Percentiles rank a stretch among this genome's conserved stretches.
Evolutionary conservation across 2,329 filamentous ascomycete species (phyloP).

Genomic region (Phyllosticta citrichinensis): DNA sequence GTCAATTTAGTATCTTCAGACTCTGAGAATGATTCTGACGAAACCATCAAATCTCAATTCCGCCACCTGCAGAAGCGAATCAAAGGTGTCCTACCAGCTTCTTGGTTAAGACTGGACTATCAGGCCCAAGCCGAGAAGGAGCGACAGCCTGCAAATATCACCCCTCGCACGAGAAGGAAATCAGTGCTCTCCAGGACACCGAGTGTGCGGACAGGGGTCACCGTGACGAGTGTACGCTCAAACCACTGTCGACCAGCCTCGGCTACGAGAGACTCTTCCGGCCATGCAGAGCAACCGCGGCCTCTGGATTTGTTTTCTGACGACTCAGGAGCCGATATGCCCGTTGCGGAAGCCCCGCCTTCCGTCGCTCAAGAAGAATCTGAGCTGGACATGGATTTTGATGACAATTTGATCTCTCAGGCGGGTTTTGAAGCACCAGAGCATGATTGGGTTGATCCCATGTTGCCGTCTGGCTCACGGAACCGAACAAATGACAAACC

Average conservation of each 20-base stretch:
- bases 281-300: neutral
- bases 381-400: constrained; percentile 2
- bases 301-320: neutral
- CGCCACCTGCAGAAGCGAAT: constrained; percentile 27
- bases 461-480: constrained; percentile 22
- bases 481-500: constrained; percentile 15
- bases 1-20: constrained; percentile 12
- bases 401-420: neutral
- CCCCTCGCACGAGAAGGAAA: neutral
- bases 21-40: constrained; percentile 21
- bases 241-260: neutral
- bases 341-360: neutral
- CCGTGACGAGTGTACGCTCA: neutral
- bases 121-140: constrained; percentile 19
- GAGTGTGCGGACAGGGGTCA: neutral
- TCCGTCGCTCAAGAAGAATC: no score
- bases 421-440: constrained; percentile 31
- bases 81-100: constrained; percentile 40
- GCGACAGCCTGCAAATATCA: neutral
- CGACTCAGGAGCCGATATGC: neutral
- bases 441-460: constrained; percentile 34
- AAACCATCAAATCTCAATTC: constrained; percentile 22
- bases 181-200: neutral
- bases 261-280: neutral
- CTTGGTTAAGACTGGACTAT: constrained; percentile 39